phyloP scores from a whole-genome alignment of 352 stramenopile genomes.

The Peronospora tabacina region DNA sequence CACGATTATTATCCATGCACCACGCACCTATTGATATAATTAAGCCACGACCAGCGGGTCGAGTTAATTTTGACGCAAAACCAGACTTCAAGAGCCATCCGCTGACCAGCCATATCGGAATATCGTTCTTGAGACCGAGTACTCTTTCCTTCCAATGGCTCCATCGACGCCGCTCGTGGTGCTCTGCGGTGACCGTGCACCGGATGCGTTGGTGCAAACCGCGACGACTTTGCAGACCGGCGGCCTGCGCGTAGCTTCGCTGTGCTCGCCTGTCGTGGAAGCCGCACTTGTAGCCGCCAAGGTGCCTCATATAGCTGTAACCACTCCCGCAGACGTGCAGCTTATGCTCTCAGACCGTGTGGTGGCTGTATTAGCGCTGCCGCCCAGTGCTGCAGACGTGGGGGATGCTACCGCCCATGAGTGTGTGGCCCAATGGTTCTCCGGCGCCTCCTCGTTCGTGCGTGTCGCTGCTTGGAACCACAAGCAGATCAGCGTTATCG shows the following conservation, averaged over 20 bases:
- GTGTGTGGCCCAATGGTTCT: slow-evolving; percentile 57
- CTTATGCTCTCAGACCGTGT: slow-evolving; percentile 65
- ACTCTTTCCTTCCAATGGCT: slow-evolving; percentile 18
- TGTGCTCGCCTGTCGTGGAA: slow-evolving; percentile 45
- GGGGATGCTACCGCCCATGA: slow-evolving; percentile 31
- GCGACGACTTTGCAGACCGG: slow-evolving; percentile 43
- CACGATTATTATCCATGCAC: neutral
- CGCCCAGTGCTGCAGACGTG: slow-evolving; percentile 26
- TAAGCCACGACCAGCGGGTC: too few relatives aligned
- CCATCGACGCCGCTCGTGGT: slow-evolving; percentile 49
- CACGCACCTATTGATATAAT: too few relatives aligned
- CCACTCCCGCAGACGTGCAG: slow-evolving; percentile 53
- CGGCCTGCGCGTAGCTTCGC: slow-evolving; percentile 54
- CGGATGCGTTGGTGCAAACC: slow-evolving; percentile 38
- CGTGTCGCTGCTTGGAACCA: slow-evolving; percentile 82
- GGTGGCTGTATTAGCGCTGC: slow-evolving; percentile 54
- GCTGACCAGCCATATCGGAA: slow-evolving; percentile 21
- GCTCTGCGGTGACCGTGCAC: slow-evolving; percentile 51
- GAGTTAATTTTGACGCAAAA: too few relatives aligned
- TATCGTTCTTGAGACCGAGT: slow-evolving; percentile 3
- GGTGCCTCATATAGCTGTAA: slow-evolving; percentile 62
- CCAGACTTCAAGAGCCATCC: neutral
- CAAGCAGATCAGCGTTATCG: slow-evolving; percentile 78
- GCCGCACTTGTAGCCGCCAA: slow-evolving; percentile 62
- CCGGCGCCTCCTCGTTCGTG: slow-evolving; percentile 69